A percentile compares a stretch with the other conserved stretches of the same genome.
These are phyloP conservation scores for Emericellopsis atlantica DNA, from an alignment of 2,329 filamentous ascomycete species.

Conservation along the genomic window DNA sequence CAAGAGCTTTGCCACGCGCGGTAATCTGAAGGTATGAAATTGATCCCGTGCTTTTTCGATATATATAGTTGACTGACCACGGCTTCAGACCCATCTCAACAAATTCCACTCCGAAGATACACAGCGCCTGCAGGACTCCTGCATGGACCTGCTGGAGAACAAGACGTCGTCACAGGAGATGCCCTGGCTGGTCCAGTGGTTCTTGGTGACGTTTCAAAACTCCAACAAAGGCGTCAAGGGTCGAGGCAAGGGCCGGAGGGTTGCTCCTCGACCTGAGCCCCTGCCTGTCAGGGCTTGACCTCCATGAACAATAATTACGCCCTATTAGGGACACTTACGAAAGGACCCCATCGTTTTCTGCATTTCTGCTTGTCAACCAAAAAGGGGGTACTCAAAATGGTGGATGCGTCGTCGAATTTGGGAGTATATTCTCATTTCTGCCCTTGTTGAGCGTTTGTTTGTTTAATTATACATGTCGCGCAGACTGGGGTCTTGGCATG, in stretches of 20 bases:
- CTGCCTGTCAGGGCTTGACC: no score
- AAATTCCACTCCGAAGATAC: slow-evolving; percentile 71
- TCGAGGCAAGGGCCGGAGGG: slow-evolving; percentile 71
- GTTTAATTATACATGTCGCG: no score
- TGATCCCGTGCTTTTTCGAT: not conserved
- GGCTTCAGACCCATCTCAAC: slow-evolving; percentile 69
- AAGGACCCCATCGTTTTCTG: no score
- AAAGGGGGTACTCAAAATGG: no score
- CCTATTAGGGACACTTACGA: no score
- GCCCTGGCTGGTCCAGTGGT: slow-evolving; percentile 72
- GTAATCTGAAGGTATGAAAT: slow-evolving; percentile 68
- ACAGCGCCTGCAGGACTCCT: slow-evolving; percentile 60
- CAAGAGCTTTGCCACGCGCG: slow-evolving; percentile 81
- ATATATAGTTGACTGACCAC: not conserved
- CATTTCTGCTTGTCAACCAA: no score
- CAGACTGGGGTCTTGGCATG: not conserved
- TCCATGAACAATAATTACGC: no score
- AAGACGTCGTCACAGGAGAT: slow-evolving; percentile 49
- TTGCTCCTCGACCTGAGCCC: slow-evolving; percentile 16
- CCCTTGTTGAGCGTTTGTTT: no score
- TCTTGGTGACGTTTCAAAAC: slow-evolving; percentile 85
- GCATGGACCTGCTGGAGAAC: slow-evolving; percentile 43
- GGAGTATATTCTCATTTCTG: no score
- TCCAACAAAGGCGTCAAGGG: slow-evolving; percentile 98
- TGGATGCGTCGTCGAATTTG: no score